These are phyloP conservation scores for Triticum dicoccoides DNA, from an alignment of 176 grass and related monocot genomes.

Conservation along the genomic window DNA sequence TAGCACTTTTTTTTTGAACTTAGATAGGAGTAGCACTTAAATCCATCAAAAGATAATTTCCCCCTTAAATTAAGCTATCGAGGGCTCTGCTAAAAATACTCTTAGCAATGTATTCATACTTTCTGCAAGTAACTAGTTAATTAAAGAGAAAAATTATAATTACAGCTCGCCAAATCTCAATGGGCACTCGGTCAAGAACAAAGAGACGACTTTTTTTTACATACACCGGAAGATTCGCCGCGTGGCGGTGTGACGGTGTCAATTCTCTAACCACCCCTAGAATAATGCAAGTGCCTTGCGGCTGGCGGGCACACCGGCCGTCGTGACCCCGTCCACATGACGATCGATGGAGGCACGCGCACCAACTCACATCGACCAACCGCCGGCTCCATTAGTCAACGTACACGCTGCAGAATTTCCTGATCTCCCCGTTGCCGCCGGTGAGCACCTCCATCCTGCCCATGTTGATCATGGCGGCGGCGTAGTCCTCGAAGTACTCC, in stretches of 20 bases:
- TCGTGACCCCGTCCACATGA: slow-evolving; percentile 3
- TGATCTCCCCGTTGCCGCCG: slow-evolving; percentile 47
- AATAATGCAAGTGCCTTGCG: neutral
- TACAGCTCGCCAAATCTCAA: neutral
- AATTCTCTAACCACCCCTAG: slow-evolving; percentile 2
- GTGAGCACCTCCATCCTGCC: slow-evolving; percentile 58
- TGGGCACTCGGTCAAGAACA: neutral
- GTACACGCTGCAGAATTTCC: slow-evolving; percentile 35
- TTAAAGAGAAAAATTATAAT: neutral
- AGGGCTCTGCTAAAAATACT: too few species aligned
- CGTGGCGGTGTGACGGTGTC: neutral
- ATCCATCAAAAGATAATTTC: too few species aligned
- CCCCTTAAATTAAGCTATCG: too few species aligned
- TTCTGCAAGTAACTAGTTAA: neutral
- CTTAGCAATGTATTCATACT: neutral
- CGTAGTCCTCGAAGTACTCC: slow-evolving; percentile 50
- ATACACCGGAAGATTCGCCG: neutral
- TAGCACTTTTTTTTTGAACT: too few species aligned
- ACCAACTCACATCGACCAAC: neutral
- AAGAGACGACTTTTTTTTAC: neutral
- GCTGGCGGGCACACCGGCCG: slow-evolving; percentile 18
- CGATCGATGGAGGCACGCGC: neutral
- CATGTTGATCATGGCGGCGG: slow-evolving; percentile 53
- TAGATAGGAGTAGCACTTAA: too few species aligned
- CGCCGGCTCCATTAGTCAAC: slow-evolving; percentile 26